Base-by-base conservation (phyloP, 805 yeast species). In the Candida anglica region DNA sequence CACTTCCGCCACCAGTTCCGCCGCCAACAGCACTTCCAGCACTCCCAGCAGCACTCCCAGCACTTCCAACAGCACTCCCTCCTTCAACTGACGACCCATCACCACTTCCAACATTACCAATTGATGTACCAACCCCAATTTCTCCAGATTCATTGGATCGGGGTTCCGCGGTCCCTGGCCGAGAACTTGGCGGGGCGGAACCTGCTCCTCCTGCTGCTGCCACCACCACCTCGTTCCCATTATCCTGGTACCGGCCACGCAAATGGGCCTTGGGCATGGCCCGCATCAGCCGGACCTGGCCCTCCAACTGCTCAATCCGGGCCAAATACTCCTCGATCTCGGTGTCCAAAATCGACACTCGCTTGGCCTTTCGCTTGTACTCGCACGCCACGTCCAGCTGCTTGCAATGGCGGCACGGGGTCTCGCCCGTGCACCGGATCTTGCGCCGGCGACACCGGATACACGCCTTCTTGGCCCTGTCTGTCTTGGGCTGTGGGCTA, bases 361-460 rank as follows among this genome's bases (percentile, higher is more conserved):
- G 39, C 33, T 43, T 45, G 11, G 53, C 46, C 31, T 49, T 54
- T 27, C 50, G 33, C 14, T 47, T 43, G 22, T 46, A 56, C 13
- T 40, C 34, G 39, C 62, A 56, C 23, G 39, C 44, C 4, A 19
- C 14, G 5, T 43, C 40, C 2, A 39, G 34, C 3, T 31, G 25
- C 4, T 32, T 10, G 32, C 60, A 56, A 1, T 46, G 18, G 11
- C 36, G 34, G 33, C 62, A 56, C 1, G 62, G 62, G 11, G 28
- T 29, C 8, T 35, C 38, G 1, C 60, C 60, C 2, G 53, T 37
- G 28, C 62, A 56, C 31, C 52, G 50, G 1, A 57, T 50, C 38
- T 54, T 56, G n/a, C 61, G 35, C n/a, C 28, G 32, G 19, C 52
- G 37, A 30, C 61, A 56, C 19, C 58, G 38, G 3, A 39, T 30